phyloP scores from a whole-genome alignment of 2,329 filamentous ascomycete genomes.

The Thermothelomyces thermophilus region DNA sequence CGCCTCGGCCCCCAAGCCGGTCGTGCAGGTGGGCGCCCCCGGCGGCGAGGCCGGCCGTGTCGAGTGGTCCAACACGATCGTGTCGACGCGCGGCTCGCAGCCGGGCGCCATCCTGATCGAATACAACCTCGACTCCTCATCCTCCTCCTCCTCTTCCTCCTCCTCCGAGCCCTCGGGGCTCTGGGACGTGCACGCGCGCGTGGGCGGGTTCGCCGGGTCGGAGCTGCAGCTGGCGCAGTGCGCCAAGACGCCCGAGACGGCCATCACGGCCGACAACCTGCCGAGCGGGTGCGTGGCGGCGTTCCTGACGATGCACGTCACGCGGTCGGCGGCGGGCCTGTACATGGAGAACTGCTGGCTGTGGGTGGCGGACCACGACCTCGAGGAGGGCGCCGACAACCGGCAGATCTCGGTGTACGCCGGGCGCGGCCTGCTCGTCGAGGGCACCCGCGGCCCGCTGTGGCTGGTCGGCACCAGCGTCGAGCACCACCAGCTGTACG shows the following conservation, averaged over 20 bases:
- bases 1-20: conserved; percentile 50
- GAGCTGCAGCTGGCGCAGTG: conserved; percentile 60
- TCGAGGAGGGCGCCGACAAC: conserved; percentile 25
- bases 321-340: conserved; percentile 28
- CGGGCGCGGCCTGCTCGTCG: conserved; percentile 32
- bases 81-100: conserved; percentile 58
- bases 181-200: conserved; percentile 70
- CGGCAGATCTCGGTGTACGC: conserved; percentile 30
- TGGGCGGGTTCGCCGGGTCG: conserved; percentile 65
- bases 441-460: conserved; percentile 33
- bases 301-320: conserved; percentile 36
- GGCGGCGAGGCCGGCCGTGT: conserved; percentile 56
- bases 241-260: conserved; percentile 41
- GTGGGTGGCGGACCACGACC: conserved; percentile 32
- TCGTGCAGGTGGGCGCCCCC: conserved; percentile 55
- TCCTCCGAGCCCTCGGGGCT: conserved; percentile 40
- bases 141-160: conserved; percentile 33
- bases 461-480: conserved; percentile 56
- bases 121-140: conserved; percentile 55
- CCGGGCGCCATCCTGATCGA: conserved; percentile 63
- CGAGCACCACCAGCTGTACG: conserved; percentile 56
- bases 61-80: conserved; percentile 63
- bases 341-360: conserved; percentile 37
- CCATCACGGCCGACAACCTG: conserved; percentile 24
- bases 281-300: conserved; percentile 32